Evolutionary conservation across 2,329 filamentous ascomycete species (phyloP).

Genomic region (Kalmusia sp.): DNA sequence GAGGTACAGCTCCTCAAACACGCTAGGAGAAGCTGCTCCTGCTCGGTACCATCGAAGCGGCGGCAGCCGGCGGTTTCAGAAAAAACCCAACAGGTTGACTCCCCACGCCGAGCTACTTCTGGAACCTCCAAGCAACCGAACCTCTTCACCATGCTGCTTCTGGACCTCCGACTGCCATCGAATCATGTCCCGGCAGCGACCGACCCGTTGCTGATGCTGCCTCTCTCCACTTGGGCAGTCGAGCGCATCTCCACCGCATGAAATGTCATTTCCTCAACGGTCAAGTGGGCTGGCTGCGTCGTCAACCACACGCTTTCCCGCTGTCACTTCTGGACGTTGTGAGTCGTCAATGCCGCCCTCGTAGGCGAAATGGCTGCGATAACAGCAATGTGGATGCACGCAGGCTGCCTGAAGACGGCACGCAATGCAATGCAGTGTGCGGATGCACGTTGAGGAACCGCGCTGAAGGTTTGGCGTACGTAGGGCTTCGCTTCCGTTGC

Average conservation of each 20-base stretch:
- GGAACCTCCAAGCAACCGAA: neutral
- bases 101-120: neutral
- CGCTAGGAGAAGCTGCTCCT: slow-evolving; percentile 2
- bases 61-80: slow-evolving; percentile 2
- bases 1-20: slow-evolving; percentile 3
- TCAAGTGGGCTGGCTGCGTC: neutral
- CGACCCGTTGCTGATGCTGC: neutral
- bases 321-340: neutral
- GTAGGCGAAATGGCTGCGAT: neutral
- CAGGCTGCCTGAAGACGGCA: neutral
- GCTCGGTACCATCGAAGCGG: slow-evolving; percentile 1
- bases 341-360: neutral
- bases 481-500: neutral
- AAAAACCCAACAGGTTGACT: neutral
- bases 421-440: neutral
- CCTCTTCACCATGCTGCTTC: no score
- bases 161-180: neutral
- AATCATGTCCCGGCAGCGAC: neutral
- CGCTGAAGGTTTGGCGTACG: neutral
- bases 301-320: neutral
- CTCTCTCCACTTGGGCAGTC: neutral
- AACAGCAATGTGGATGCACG: neutral
- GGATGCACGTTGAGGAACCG: neutral
- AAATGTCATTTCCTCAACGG: neutral
- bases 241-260: neutral